Evolutionary conservation across 164 flowering plant genomes (phyloP).

Genomic region (Buxus sempervirens): DNA sequence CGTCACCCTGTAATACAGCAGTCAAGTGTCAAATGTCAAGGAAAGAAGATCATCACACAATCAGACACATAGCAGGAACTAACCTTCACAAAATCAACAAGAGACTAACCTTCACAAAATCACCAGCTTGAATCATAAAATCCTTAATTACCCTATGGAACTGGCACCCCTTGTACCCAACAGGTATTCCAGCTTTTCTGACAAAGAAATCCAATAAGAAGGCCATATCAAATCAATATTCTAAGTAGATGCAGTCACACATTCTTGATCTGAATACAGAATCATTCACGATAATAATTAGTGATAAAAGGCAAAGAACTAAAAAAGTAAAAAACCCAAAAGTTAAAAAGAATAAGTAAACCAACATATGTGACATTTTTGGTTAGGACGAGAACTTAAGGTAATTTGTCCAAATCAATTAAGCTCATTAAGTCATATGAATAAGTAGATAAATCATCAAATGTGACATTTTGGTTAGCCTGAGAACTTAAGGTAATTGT

Average conservation of each 20-base stretch:
- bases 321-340: not conserved
- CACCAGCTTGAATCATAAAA: slow-evolving; percentile 97
- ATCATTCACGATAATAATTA: not conserved
- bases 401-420: too few relatives aligned
- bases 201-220: slow-evolving; percentile 16
- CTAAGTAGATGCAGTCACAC: not conserved
- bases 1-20: slow-evolving; percentile 73
- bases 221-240: not conserved
- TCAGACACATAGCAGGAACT: slow-evolving; percentile 1
- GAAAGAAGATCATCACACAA: not conserved
- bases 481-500: too few relatives aligned
- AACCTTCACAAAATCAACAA: slow-evolving; percentile 85
- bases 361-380: too few relatives aligned
- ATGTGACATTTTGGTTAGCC: too few relatives aligned
- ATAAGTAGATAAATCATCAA: too few relatives aligned
- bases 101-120: slow-evolving; percentile 73
- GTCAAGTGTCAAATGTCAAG: not conserved
- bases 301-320: too few relatives aligned
- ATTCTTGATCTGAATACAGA: not conserved
- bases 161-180: slow-evolving; percentile 92
- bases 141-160: slow-evolving; percentile 97
- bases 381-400: too few relatives aligned
- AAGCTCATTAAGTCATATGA: not conserved
- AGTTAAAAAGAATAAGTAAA: not conserved
- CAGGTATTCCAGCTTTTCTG: slow-evolving; percentile 89